Conservation (phyloP, 1,139 yeast species). For the Pichia sp. region DNA sequence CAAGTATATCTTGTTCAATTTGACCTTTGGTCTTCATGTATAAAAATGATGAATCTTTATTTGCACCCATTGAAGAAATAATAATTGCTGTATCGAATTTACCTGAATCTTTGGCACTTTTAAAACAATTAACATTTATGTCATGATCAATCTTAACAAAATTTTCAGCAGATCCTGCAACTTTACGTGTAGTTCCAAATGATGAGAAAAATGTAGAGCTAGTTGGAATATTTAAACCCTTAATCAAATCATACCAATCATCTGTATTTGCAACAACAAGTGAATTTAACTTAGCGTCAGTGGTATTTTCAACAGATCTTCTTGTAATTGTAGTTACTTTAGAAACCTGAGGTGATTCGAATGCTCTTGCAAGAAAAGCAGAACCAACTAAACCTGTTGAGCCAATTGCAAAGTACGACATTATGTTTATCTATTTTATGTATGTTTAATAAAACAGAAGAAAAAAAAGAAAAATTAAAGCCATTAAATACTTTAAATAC, state of each 20-base stretch:
- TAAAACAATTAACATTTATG: conserved; percentile 55
- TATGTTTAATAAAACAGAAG: neutral
- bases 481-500: too few relatives aligned
- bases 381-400: conserved; percentile 28
- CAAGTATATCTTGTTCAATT: conserved; percentile 53
- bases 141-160: conserved; percentile 68
- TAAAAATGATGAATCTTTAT: conserved; percentile 43
- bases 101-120: conserved; percentile 63
- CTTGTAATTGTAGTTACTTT: conserved; percentile 21
- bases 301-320: conserved; percentile 15
- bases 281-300: conserved; percentile 12
- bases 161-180: conserved; percentile 62
- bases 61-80: conserved; percentile 58
- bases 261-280: conserved; percentile 18
- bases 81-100: conserved; percentile 52
- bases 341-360: conserved; percentile 10
- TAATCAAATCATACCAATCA: conserved; percentile 23
- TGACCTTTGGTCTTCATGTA: conserved; percentile 60
- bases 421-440: neutral
- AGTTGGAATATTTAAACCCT: conserved; percentile 15
- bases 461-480: neutral
- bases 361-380: conserved; percentile 18
- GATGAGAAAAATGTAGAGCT: conserved; percentile 44
- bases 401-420: conserved; percentile 23
- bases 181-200: conserved; percentile 68